Percentiles rank a stretch among this genome's conserved stretches.
These are phyloP conservation scores for Acer negundo DNA, from an alignment of 345 rosid species.

Conservation along the genomic window DNA sequence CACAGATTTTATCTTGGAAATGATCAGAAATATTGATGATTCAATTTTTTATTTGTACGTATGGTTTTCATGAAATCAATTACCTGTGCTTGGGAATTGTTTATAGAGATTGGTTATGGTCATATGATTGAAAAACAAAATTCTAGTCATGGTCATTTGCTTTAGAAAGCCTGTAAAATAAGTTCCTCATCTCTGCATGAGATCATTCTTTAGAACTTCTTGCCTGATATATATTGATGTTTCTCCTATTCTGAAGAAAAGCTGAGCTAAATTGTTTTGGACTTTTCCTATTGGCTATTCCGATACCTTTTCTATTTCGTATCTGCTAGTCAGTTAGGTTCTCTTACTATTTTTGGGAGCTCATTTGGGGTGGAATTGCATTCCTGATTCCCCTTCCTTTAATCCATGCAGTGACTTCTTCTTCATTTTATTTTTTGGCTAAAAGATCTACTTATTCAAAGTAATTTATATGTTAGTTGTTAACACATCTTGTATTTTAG, in stretches of 20 bases:
- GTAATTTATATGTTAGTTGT: background rate
- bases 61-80: background rate
- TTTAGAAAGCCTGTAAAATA: background rate
- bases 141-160: background rate
- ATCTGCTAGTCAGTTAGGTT: background rate
- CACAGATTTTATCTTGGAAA: background rate
- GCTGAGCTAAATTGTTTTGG: background rate
- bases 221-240: background rate
- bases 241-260: background rate
- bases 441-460: no score
- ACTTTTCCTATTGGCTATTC: background rate
- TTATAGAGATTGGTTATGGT: background rate
- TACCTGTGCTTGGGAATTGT: background rate
- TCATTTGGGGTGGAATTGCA: background rate
- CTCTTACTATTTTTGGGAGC: background rate
- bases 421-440: no score
- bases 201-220: conserved; percentile 1
- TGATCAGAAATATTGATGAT: background rate
- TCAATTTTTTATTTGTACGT: background rate
- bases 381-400: background rate
- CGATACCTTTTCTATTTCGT: background rate
- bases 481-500: background rate
- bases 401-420: background rate
- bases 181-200: background rate
- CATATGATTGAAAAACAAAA: no score